Base-by-base conservation (phyloP, 2,329 filamentous ascomycete species). In the Arthrobotrys entomopaga region DNA sequence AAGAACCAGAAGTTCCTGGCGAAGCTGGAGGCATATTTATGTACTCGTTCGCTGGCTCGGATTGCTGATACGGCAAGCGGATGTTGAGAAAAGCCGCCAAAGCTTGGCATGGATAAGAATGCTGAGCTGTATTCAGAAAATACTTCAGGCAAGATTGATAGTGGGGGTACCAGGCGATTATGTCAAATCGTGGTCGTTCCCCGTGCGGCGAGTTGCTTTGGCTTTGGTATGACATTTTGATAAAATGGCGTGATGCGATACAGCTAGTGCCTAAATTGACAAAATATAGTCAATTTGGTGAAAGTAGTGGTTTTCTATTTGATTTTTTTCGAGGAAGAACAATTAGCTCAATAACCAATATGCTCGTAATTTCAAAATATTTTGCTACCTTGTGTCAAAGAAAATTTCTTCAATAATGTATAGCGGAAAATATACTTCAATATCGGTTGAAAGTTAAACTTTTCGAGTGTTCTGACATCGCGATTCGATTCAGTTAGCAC, bases 41-140 rank as follows among this genome's bases (percentile, higher is more conserved):
- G 46, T 75, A 75, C 48, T 75, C 71, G 48, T 65, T 69, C 6
- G 71, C 65, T 4, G 71, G 65, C n/a, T 69, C 65, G 19, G 65
- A 40, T 81, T 88, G 90, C 81, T 98, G 94, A 80, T 90, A 96
- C 1, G 95, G 95, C 0, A 98, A 86, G 76, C 88, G 88, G 80
- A 98, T 97, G 82, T 98, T 98, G 83, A 97, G 84, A 81, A 95
- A 93, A 5, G 93, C 90, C 19, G 93, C 93, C 54, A 97, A 87
- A 7, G 93, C 92, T 82, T 97, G 93, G 13, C 97, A 92, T 8
- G 90, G 87, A 16, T 86, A 87, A 76, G 89, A 90, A 81, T 96
- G 89, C 81, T 98, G 94, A 5, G 93, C 92, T 80, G 94, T 89
- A 79, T 97, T 92, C 79, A 98, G 84, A 80, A 98, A 99, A 83